A percentile compares a stretch with the other conserved stretches of the same genome.
Evolutionary conservation across 2,329 filamentous ascomycete genomes (phyloP).

Genomic region (Cordyceps cateniannulata): DNA sequence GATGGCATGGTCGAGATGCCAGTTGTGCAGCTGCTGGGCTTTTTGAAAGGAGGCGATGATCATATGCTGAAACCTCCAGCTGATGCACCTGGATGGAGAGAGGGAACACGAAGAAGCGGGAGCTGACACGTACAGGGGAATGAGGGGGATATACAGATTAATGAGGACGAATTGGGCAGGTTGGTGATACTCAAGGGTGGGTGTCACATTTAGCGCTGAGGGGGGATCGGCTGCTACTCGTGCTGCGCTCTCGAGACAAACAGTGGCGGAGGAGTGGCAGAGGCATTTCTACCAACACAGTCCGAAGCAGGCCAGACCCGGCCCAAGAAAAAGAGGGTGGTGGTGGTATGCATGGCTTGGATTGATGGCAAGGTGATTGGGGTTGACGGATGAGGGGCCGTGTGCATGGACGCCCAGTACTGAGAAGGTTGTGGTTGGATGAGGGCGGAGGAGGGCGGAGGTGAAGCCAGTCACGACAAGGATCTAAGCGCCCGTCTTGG

Average conservation of each 20-base stretch:
- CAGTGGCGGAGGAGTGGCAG: neutral
- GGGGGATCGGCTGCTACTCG: neutral
- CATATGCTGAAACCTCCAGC: slow-evolving; percentile 36
- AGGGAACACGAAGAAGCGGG: neutral
- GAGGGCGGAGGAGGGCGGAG: neutral
- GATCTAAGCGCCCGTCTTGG: slow-evolving; percentile 11
- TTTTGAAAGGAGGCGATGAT: slow-evolving; percentile 27
- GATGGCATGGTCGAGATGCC: slow-evolving; percentile 36
- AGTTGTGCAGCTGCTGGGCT: slow-evolving; percentile 19
- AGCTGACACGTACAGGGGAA: neutral
- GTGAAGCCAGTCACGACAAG: slow-evolving; percentile 4
- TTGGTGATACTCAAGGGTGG: slow-evolving; percentile 7
- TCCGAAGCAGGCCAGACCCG: neutral
- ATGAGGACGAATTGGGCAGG: neutral
- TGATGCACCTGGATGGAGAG: slow-evolving; percentile 21
- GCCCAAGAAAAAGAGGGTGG: neutral
- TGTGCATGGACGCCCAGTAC: neutral
- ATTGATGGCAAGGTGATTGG: slow-evolving; percentile 3
- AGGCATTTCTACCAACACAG: neutral
- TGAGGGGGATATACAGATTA: slow-evolving; percentile 4
- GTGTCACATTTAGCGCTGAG: slow-evolving; percentile 9
- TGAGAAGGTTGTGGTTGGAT: neutral
- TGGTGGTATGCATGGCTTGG: neutral
- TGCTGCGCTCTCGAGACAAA: neutral
- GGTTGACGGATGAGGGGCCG: slow-evolving; percentile 4